Percentiles rank a stretch among this genome's conserved stretches.
phyloP scores from a whole-genome alignment of 352 stramenopile species.

The Globisporangium middletonii region DNA sequence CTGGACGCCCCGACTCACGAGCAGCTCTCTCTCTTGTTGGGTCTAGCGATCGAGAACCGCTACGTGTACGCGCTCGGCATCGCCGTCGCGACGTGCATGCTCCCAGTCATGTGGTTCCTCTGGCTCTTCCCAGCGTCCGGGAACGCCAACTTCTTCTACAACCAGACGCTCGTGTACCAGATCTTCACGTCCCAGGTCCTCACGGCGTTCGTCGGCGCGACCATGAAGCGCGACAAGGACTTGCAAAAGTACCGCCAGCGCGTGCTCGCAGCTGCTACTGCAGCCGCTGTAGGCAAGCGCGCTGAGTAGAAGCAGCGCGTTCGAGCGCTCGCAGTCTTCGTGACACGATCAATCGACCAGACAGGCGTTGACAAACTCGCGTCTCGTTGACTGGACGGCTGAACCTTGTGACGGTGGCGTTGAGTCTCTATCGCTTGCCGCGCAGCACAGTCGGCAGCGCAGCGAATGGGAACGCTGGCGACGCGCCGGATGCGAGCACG shows the following conservation, averaged over 20 bases:
- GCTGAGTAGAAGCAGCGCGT: not conserved
- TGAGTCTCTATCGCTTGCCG: slow-evolving; percentile 28
- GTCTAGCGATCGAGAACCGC: slow-evolving; percentile 65
- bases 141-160: slow-evolving; percentile 90
- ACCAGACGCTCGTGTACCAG: slow-evolving; percentile 84
- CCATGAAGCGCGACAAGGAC: slow-evolving; percentile 83
- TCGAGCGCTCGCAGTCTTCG: not conserved
- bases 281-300: not conserved
- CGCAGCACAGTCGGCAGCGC: slow-evolving; percentile 24
- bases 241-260: slow-evolving; percentile 45
- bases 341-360: no score
- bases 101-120: slow-evolving; percentile 86
- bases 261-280: slow-evolving; percentile 3
- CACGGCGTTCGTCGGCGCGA: slow-evolving; percentile 67
- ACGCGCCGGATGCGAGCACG: not conserved
- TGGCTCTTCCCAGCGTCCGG: slow-evolving; percentile 80
- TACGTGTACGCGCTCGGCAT: slow-evolving; percentile 71
- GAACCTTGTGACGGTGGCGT: not conserved
- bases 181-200: slow-evolving; percentile 78
- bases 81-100: slow-evolving; percentile 59
- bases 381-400: no score
- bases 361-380: not conserved
- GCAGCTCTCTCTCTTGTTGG: not conserved
- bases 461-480: slow-evolving; percentile 14
- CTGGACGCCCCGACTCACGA: not conserved